These are phyloP conservation scores for Cajanus cajan DNA, from an alignment of 306 rosid genomes.

Conservation along the genomic window DNA sequence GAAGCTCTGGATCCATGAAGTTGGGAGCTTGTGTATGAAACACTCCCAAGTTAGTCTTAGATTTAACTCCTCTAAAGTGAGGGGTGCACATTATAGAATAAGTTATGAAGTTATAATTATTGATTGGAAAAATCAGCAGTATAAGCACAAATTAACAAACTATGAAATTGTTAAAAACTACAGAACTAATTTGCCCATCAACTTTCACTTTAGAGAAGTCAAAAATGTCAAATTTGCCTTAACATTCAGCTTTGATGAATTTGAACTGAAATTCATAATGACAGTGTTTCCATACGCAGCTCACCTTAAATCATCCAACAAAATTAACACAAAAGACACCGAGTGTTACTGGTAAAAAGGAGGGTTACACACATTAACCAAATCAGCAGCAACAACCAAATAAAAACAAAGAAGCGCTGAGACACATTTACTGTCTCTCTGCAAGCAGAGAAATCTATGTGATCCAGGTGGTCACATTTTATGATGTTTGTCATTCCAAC, in stretches of 20 bases:
- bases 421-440: slow-evolving; percentile 15
- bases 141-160: neutral
- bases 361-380: neutral
- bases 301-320: neutral
- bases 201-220: neutral
- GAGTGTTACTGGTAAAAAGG: slow-evolving; percentile 2
- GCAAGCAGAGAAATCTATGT: neutral
- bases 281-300: neutral
- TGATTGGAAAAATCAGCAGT: neutral
- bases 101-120: neutral
- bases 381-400: neutral
- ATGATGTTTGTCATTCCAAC: neutral
- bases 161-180: neutral
- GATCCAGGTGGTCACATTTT: slow-evolving; percentile 7
- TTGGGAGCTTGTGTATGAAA: neutral
- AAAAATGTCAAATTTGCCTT: too few species aligned
- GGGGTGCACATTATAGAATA: neutral
- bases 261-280: neutral
- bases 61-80: neutral
- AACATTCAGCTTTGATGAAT: neutral
- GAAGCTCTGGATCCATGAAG: neutral
- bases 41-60: neutral
- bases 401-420: neutral
- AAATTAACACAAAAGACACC: neutral
- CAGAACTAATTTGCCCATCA: neutral